A percentile compares a stretch with the other conserved stretches of the same genome.
These are phyloP conservation scores for Cystofilobasidium ferigula DNA, from an alignment of 768 basidiomycete species.

Conservation along the genomic window DNA sequence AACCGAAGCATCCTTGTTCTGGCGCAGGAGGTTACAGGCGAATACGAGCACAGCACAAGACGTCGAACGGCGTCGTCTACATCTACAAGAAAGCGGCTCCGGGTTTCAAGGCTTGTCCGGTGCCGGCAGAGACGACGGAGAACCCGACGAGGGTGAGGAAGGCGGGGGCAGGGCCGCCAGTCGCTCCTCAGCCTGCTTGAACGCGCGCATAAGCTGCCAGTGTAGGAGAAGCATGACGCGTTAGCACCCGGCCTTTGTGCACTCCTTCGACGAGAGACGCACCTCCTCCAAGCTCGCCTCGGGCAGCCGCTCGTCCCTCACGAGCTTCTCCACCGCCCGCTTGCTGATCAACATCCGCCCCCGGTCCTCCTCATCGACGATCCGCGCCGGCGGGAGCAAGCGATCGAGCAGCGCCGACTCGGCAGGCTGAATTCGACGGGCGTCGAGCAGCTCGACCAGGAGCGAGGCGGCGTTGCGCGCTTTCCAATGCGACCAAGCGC, in stretches of 20 bases:
- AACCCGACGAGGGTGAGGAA: too few species aligned
- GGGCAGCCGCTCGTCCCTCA: background rate
- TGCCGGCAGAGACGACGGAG: too few species aligned
- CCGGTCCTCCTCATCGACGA: background rate
- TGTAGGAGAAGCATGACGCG: background rate
- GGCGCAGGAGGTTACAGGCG: too few species aligned
- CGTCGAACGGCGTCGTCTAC: too few species aligned
- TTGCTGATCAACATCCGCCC: background rate
- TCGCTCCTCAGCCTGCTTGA: background rate
- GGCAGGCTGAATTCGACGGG: background rate
- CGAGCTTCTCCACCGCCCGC: background rate
- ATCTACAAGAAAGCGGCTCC: too few species aligned
- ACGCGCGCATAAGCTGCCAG: conserved; percentile 3
- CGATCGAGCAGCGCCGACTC: background rate
- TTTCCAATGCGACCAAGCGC: background rate
- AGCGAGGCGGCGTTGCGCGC: background rate
- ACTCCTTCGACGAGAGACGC: background rate
- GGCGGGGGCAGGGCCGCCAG: background rate
- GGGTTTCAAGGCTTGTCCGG: too few species aligned
- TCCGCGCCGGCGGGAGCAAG: background rate
- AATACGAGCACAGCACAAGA: too few species aligned
- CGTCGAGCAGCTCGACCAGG: background rate
- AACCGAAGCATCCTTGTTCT: too few species aligned
- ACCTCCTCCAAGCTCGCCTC: background rate
- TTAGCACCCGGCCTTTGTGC: background rate